Base-by-base conservation (phyloP, 331 rosid species). In the Quercus phellos region DNA sequence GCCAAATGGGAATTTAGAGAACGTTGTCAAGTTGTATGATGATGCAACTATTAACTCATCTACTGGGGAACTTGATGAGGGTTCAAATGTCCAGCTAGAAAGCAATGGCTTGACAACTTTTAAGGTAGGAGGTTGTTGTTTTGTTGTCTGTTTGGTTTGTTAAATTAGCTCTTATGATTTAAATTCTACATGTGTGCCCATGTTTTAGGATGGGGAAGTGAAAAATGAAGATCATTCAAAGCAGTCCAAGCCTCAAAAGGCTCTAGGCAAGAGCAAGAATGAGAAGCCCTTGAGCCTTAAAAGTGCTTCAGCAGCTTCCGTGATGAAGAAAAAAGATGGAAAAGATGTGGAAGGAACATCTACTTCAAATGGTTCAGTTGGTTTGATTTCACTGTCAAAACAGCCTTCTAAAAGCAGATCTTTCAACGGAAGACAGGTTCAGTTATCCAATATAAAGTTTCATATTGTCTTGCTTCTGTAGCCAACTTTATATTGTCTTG, bases 361-460 rank as follows among this genome's bases (percentile, higher is more conserved):
- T 80, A 18, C 88, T 79, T 72, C 93, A 21, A 96, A 91, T 85
- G 97, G 94, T 81, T 83, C 88, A 24, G 79, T 70, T 55, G 76
- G 78, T 78, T 81, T 77, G 42, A 89, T 72, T 72, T 80, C 89
- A 61, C 82, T n/a, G 78, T 17, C 90, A 5, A 88, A 86, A 78
- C 88, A 85, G 83, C 84, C 86, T 21, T 67, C 29, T 80, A 91
- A 91, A 82, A 85, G 77, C 76, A 84, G 66, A 79, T 83, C 84
- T 68, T 70, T 61, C 74, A 78, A 74, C 77, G 96, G 81, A 59
- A 85, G 73, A 78, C 88, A 85, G 91, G 86, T 78, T 86, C 89
- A 74, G 53, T 50, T 80, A 79, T 69, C 87, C 21, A 85, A 87
- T 85, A 90, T 88, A 83, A 82, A 83, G 55, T 61, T 78, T 77